Base-by-base conservation (phyloP, 2,329 filamentous ascomycete species). In the Fusarium vanettenii region DNA sequence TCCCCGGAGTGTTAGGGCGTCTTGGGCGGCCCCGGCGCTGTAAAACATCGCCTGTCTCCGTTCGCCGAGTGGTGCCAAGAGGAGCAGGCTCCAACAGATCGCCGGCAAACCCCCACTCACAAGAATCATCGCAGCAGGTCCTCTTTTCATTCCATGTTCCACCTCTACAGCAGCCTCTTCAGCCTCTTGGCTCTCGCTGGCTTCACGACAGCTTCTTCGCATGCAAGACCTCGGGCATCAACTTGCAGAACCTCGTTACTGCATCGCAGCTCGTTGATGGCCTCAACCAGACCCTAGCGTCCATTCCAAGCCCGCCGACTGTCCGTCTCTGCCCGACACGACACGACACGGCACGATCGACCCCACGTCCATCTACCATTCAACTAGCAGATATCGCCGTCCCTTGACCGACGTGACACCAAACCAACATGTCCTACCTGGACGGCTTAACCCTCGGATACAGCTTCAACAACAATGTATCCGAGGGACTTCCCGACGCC, bases 401-500 rank as follows among this genome's bases (percentile, higher is more conserved):
- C 20, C 25, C 57, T 52, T 43, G 65, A 43, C 57, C 65, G 66
- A 74, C 74, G 71, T 73, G 29, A 72, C 72, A 75, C 64, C 37
- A 66, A 43, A 75, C 63, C 37, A 66, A 59, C 22, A 79, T 79
- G 77, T 70, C 73, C 70, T 78, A 78, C 63, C 69, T 75, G 29
- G 77, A 79, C 29, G 71, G 70, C 57, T n/a, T 76, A 6, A 55
- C 70, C 70, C 64, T 77, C 64, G 67, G 67, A 59, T 81, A 75
- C 66, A 69, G 73, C 66, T 80, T 80, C 72, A 80, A 76, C 65
- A 73, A 64, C 57, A 25, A 45, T 45, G 55, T 76, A 52, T 67
- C 66, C 52, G 70, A 80, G 57, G 72, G 73, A 35, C 48, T 31
- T 52, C 64, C 62, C 70, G 74, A 75, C 52, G 72, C 72, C 56